A percentile compares a stretch with the other conserved stretches of the same genome.
Conservation (phyloP, 2,329 filamentous ascomycete genomes). For the Exophiala mesophila region DNA sequence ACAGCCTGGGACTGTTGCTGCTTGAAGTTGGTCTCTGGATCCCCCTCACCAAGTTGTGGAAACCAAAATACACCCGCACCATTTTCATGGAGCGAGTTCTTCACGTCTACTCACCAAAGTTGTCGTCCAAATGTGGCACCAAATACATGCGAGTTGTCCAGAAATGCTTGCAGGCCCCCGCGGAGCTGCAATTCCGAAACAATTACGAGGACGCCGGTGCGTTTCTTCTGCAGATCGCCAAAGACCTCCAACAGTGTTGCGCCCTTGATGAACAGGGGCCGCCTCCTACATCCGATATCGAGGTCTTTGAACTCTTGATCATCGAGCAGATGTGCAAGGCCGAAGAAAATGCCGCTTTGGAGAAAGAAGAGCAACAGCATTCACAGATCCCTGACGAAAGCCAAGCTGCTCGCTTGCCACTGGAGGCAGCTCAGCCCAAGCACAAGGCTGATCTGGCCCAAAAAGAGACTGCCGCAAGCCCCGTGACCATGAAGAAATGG, state of each 20-base stretch:
- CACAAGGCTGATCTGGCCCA: slow-evolving; percentile 17
- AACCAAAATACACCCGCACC: slow-evolving; percentile 57
- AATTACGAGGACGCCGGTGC: slow-evolving; percentile 25
- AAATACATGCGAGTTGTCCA: slow-evolving; percentile 60
- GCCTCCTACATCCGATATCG: slow-evolving; percentile 25
- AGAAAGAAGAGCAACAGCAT: slow-evolving; percentile 5
- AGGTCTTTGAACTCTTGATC: slow-evolving; percentile 25
- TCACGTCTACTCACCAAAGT: slow-evolving; percentile 57
- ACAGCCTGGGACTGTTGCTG: slow-evolving; percentile 57
- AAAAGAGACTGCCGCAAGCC: slow-evolving; percentile 3
- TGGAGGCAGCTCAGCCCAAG: slow-evolving; percentile 15
- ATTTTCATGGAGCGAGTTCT: slow-evolving; percentile 62
- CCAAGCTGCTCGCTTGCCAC: slow-evolving; percentile 9
- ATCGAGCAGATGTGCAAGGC: slow-evolving; percentile 25
- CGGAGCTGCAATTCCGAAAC: slow-evolving; percentile 22
- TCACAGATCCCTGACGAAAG: slow-evolving; percentile 3
- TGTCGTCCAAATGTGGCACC: slow-evolving; percentile 59
- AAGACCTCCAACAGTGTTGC: slow-evolving; percentile 25
- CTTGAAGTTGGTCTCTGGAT: slow-evolving; percentile 62
- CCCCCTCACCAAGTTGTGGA: slow-evolving; percentile 58
- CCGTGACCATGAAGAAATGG: slow-evolving; percentile 39
- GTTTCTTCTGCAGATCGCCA: slow-evolving; percentile 24
- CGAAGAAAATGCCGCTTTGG: slow-evolving; percentile 14
- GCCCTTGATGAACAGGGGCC: slow-evolving; percentile 25
- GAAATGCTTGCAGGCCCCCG: slow-evolving; percentile 56